A percentile compares a stretch with the other conserved stretches of the same genome.
phyloP scores from a whole-genome alignment of 177 flowering plant species.

The Vitis hybrid region DNA sequence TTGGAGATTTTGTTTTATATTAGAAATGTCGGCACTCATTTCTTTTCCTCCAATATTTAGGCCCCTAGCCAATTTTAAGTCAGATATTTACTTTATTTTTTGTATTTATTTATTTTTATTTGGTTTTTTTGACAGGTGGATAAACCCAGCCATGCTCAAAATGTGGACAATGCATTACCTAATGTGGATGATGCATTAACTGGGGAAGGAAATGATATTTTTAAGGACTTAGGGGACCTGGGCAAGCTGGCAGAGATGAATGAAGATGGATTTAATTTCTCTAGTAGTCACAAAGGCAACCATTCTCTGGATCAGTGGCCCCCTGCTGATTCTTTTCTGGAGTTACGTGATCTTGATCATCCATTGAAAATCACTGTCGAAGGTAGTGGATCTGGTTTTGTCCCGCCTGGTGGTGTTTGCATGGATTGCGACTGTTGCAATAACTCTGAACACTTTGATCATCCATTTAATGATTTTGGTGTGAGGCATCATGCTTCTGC shows the following conservation, averaged over 20 bases:
- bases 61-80: neutral
- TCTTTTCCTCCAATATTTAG: neutral
- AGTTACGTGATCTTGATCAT: constrained; percentile 33
- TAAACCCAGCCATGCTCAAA: neutral
- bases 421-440: neutral
- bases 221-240: constrained; percentile 26
- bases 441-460: neutral
- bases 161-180: constrained; percentile 4
- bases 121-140: constrained; percentile 12
- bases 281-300: too few species aligned
- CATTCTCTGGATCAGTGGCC: neutral
- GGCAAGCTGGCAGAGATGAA: constrained; percentile 9
- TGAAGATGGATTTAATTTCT: neutral
- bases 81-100: neutral
- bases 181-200: neutral
- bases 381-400: neutral
- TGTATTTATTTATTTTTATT: neutral
- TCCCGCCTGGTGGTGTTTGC: neutral
- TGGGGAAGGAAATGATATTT: constrained; percentile 24
- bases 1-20: neutral
- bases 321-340: constrained; percentile 18
- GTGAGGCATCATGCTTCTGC: constrained; percentile 3
- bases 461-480: neutral
- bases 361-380: constrained; percentile 20
- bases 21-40: neutral